These are phyloP conservation scores for Corynascus novoguineensis DNA, from an alignment of 495 filamentous ascomycete genomes.

Conservation along the genomic window DNA sequence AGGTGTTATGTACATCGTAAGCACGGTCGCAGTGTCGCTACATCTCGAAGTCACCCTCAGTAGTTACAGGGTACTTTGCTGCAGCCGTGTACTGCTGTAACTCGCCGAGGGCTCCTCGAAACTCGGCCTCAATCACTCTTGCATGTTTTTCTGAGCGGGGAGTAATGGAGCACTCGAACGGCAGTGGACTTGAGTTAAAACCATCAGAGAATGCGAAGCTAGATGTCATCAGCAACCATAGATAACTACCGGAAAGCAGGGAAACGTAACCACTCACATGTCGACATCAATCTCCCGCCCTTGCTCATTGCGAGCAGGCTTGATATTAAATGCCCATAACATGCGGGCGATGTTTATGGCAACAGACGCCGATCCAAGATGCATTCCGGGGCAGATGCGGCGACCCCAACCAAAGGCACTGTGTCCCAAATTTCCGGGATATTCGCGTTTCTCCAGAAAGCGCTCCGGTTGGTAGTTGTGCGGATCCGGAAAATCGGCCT, in stretches of 20 bases:
- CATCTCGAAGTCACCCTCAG: too few species aligned
- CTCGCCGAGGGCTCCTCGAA: constrained; percentile 21
- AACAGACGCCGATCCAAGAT: constrained; percentile 46
- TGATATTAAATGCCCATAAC: constrained; percentile 48
- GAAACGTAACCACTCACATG: constrained; percentile 29
- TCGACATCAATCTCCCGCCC: constrained; percentile 47
- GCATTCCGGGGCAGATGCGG: constrained; percentile 52
- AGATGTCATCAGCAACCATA: not conserved
- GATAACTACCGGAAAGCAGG: not conserved
- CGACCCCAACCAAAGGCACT: constrained; percentile 56
- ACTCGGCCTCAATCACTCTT: constrained; percentile 30
- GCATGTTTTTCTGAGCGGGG: constrained; percentile 33
- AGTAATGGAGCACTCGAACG: constrained; percentile 42
- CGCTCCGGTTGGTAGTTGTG: constrained; percentile 46
- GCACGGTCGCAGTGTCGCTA: too few species aligned
- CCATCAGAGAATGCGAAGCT: constrained; percentile 48
- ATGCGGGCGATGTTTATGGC: constrained; percentile 49
- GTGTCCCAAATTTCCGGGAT: constrained; percentile 49
- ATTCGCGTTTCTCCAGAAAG: constrained; percentile 38
- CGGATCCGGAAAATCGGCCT: constrained; percentile 53
- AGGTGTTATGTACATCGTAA: too few species aligned
- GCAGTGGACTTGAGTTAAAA: constrained; percentile 48
- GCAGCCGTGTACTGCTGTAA: constrained; percentile 26
- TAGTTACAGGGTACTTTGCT: too few species aligned
- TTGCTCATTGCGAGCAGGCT: constrained; percentile 38